Conservation (phyloP, 768 basidiomycete genomes). For the Hypsizygus marmoreus region DNA sequence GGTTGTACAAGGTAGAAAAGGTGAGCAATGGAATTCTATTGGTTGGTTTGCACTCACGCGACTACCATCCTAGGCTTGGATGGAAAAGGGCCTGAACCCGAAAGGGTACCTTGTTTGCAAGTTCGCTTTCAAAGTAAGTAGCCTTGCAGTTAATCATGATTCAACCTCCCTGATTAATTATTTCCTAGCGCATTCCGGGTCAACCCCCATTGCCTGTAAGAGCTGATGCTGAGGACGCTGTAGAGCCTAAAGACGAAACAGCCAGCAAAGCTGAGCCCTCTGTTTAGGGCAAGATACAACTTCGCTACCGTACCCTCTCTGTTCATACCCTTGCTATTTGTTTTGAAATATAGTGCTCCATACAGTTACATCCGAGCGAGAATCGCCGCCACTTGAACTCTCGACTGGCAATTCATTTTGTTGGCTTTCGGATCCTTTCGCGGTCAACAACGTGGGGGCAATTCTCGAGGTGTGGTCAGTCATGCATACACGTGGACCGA, state of each 20-base stretch:
- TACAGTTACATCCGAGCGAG: too few species aligned
- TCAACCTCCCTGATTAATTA: neutral
- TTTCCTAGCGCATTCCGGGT: conserved; percentile 49
- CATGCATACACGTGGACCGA: too few species aligned
- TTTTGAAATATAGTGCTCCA: too few species aligned
- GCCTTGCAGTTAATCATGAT: neutral
- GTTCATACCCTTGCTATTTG: too few species aligned
- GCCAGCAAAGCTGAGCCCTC: conserved; percentile 1
- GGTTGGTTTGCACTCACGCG: neutral
- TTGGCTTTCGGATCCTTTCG: too few species aligned
- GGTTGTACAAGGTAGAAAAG: conserved; percentile 79
- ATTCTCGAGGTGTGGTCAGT: too few species aligned
- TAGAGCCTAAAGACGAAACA: conserved; percentile 16
- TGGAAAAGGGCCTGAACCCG: conserved; percentile 67
- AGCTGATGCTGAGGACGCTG: conserved; percentile 15
- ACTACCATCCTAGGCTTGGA: conserved; percentile 57
- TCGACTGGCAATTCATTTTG: too few species aligned
- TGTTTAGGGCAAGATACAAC: neutral
- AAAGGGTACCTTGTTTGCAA: conserved; percentile 83
- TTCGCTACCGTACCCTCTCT: too few species aligned
- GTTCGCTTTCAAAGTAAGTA: conserved; percentile 72
- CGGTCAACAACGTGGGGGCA: too few species aligned
- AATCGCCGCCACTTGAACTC: too few species aligned
- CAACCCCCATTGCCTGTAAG: conserved; percentile 53
- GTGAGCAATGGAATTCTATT: conserved; percentile 31